Evolutionary conservation across 495 filamentous ascomycete species (phyloP), one percentile per base, ranked within the genome.

Genomic region (Tuber borchii): DNA sequence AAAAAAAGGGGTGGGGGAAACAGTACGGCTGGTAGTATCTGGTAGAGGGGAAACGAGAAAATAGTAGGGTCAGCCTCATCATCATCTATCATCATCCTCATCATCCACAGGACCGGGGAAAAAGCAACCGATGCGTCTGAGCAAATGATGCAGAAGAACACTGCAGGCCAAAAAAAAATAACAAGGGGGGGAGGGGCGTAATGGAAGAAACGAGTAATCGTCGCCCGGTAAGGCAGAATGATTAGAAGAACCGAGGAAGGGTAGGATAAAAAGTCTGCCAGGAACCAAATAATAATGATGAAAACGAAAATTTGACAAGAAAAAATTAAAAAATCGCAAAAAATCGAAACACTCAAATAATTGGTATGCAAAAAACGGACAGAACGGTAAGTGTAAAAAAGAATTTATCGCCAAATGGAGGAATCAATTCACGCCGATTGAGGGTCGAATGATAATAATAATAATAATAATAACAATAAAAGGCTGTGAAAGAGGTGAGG

Each of bases 141-240:
- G 76, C 69, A 68, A 43, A 75, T 71, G 74, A 78, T 69, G 72
- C 61, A 79, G 42, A 79, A 79, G 56, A 79, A 73, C 76, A 79
- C 51, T 56, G 44, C 39, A 46, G 19, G 40, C 40, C 8, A 20
- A 48, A 26, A 56, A 48, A 71, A 68, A 51, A 73, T 72, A 73
- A 79, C 79, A 22, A 42, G 75, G 43, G 68, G 71, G 34, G 65
- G 70, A 72, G 76, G 75, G 72, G 78, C 69, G 72, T 71, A 79
- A 73, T n/a, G 70, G 75, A 39, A 75, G 45, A 40, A 79, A 68
- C 17, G 77, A 71, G 76, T 76, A 79, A 72, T 69, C 65, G 48
- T 40, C 70, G 72, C 37, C 78, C 37, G 73, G 61, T 79, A 74
- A 75, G 77, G 78, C 78, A 77, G 73, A 79, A 79, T 73, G 56